Base-by-base conservation (phyloP, 73 alveolate species). In the Paramecium caudatum region DNA sequence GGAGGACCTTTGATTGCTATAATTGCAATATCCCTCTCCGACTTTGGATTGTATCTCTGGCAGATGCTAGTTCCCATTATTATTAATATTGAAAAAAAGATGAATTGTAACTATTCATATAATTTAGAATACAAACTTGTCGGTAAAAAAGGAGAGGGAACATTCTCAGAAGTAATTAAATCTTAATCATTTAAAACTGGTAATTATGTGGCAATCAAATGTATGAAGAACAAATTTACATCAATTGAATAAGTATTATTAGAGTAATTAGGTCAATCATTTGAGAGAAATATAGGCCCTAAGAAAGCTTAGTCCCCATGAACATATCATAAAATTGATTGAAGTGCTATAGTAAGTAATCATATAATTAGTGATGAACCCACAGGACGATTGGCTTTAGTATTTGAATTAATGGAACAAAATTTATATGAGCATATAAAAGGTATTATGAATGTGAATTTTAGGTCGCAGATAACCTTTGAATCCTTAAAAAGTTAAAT, bases 331-430 rank as follows among this genome's bases (percentile, higher is more conserved):
- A 68, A 97, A 98, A 94, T 91, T 98, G 68, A 95, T 97, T 19
- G 98, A 97, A 81, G 98, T 96, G 1, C 94, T 97, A 55, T 97
- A 95, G 96, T 93, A 93, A 62, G 41, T 21, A 19, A 45, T 47
- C n/a, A 63, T 49, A 37, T 27, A 46, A 48, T 25, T 50, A 93
- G 97, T 87, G 99, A 98, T 86, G 99, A 98, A 86, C 99, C 99
- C 12, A 98, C 99, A 4, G 99, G 99, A 3, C 91, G 99, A 45
- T 95, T 98, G 23, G 99, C 99, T 4, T 90, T 98, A 30, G 99
- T 98, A 1, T 98, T 98, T 85, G 99, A 98, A 86, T 93, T 98
- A 83, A 98, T 98, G 99, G 99, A 98, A 83, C 94, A 91, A 98
- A 97, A 96, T 92, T 90, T 98, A 94, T 98, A 97, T 88, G 99